Evolutionary conservation across 2,329 filamentous ascomycete genomes (phyloP), one percentile per base, ranked within the genome.

Genomic region (Pyricularia sp.): DNA sequence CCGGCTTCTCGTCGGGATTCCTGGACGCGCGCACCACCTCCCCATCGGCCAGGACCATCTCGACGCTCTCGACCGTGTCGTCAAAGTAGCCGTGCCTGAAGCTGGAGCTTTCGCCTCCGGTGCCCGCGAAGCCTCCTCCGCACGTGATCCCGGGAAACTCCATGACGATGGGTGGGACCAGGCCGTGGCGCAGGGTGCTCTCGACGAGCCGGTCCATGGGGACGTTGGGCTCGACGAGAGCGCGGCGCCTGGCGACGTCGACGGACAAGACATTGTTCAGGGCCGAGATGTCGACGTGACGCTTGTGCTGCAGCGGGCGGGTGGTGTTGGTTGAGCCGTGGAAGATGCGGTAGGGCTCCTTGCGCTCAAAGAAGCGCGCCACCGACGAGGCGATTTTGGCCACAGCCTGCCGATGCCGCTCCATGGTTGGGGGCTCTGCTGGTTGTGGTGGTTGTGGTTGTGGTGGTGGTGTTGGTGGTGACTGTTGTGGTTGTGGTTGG

Each of bases 321-420:
- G 91, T 93, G 75, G 86, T 90, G 81, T 93, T 93, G 68, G 91
- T 93, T 59, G 88, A 89, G 73, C 91, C 91, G 81, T 93, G 91
- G 77, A 85, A 88, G 80, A 94, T 92, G 71, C 91, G 87, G 81
- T 91, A 94, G 26, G 89, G 85, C 75, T 83, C 79, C 65, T 78
- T 77, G 65, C 79, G 77, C 70, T 81, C 78, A 75, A 83, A 85
- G 77, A 82, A 83, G 74, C 78, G 73, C 70, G 81, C 80, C 66
- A 86, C 82, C 6, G 82, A 77, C 30, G 79, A 72, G 64, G 85
- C 80, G 70, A 86, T 83, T 50, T 79, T 77, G 70, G 78, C 74
- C 68, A 87, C 83, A 68, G 82, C 78, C 68, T 81, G 77, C 67
- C 77, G 78, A 78, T 87, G 85, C 71, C 81, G 81, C 69, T 86